Evolutionary conservation across 805 yeast genomes (phyloP), one percentile per base, ranked within the genome.

Genomic region (Hanseniaspora pseudoguilliermondii): DNA sequence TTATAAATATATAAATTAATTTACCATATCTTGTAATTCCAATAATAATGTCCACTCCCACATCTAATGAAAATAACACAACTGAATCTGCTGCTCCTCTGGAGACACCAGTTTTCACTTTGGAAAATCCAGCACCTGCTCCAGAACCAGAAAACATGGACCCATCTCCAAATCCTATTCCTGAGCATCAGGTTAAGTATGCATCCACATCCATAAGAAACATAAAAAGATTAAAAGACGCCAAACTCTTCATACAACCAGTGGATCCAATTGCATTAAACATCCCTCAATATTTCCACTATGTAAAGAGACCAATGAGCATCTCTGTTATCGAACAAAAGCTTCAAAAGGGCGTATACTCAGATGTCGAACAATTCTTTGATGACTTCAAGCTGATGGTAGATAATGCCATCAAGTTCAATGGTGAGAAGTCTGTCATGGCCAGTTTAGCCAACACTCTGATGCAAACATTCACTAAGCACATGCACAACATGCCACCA

Each of bases 381-480:
- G 83, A 77, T 5, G 97, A 90, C 70, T 85, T 89, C 71, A 82
- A 86, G 63, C 72, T 86, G 60, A 87, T 93, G 82, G 91, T 93
- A 15, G 68, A 70, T 20, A 93, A 93, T 72, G 88, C 97, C 71
- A 73, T 75, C 47, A 76, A 76, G 50, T 93, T 91, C 68, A 93
- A 93, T 66, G 98, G 98, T 39, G 82, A 80, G 57, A 81, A 80
- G 41, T 77, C 96, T 2, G 79, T 81, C 20, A 90, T 93, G 60
- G 80, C 97, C 2, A 86, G 84, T 66, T 91, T 93, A 97, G 97
- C 87, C 23, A 79, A 83, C 64, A 86, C 84, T 67, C 78, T 93
- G 49, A 93, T 88, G 69, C 93, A 95, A 1, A 83, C 91, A 62
- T 93, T 93, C 66, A 95, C 87, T 65, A 90, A 90, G 64, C 96